Conservation (phyloP, 1,284 basidiomycete species). For the Fomitopsis palustris region DNA sequence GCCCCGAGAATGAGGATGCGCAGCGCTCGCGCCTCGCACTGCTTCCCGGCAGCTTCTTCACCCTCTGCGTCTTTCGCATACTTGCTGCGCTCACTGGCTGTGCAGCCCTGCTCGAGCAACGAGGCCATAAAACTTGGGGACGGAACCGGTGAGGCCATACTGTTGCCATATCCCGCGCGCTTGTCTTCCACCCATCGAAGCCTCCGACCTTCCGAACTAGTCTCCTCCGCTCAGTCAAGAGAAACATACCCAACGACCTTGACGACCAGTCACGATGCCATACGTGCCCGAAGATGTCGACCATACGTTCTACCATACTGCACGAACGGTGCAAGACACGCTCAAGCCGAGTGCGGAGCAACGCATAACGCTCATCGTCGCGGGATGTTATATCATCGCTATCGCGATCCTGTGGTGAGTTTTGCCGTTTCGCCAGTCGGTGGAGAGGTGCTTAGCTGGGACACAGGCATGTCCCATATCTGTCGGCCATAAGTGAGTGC, state of each 20-base stretch:
- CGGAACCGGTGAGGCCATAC: background rate
- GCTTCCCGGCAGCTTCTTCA: background rate
- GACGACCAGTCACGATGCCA: slow-evolving; percentile 16
- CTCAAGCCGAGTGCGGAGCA: slow-evolving; percentile 73
- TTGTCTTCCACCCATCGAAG: background rate
- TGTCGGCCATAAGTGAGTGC: slow-evolving; percentile 68
- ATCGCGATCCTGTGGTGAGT: slow-evolving; percentile 75
- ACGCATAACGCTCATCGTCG: slow-evolving; percentile 73
- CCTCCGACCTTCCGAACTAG: background rate
- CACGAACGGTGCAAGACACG: slow-evolving; percentile 32
- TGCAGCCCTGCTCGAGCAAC: background rate
- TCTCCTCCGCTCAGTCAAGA: background rate
- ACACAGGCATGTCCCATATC: slow-evolving; percentile 73
- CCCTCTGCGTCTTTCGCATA: background rate
- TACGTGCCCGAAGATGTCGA: slow-evolving; percentile 11
- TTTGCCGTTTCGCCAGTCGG: slow-evolving; percentile 2
- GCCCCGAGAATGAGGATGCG: background rate
- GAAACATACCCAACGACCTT: background rate
- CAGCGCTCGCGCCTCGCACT: background rate
- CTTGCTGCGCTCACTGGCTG: background rate
- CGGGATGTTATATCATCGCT: slow-evolving; percentile 65
- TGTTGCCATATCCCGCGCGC: background rate
- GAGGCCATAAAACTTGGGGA: background rate
- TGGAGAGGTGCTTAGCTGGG: slow-evolving; percentile 1
- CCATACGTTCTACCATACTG: slow-evolving; percentile 28